A percentile compares a stretch with the other conserved stretches of the same genome.
phyloP scores from a whole-genome alignment of 768 basidiomycete genomes.

The Boletus coccyginus region DNA sequence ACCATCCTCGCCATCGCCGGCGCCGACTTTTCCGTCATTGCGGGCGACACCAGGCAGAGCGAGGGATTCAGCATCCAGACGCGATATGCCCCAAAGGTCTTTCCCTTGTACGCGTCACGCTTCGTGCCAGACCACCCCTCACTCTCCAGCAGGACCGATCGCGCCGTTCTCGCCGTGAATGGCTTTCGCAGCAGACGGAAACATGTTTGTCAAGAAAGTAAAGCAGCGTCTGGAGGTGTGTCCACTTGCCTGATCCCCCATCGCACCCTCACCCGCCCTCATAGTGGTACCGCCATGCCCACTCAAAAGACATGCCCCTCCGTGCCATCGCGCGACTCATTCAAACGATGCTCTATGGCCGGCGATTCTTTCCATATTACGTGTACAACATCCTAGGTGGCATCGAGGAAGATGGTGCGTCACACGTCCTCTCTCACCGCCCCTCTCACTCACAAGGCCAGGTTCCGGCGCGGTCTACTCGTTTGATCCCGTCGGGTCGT shows the following conservation, averaged over 20 bases:
- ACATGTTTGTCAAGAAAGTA: constrained; percentile 96
- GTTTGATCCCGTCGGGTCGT: constrained; percentile 98
- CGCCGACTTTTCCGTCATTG: constrained; percentile 89
- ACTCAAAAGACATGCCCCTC: constrained; percentile 96
- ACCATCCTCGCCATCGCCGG: constrained; percentile 97
- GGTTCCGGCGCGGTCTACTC: constrained; percentile 98
- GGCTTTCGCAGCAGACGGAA: constrained; percentile 97
- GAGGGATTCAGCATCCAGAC: constrained; percentile 99
- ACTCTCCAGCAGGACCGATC: constrained; percentile 67
- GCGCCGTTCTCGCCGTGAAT: constrained; percentile 90
- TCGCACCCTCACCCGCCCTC: background rate
- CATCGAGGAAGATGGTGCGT: constrained; percentile 92
- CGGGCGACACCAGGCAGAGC: constrained; percentile 94
- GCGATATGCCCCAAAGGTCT: constrained; percentile 94
- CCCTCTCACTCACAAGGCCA: constrained; percentile 30
- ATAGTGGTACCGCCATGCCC: constrained; percentile 97
- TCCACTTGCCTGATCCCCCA: constrained; percentile 8
- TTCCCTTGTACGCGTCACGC: constrained; percentile 68
- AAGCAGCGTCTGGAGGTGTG: constrained; percentile 92
- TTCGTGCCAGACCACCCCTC: background rate
- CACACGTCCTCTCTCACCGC: background rate
- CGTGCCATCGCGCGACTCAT: constrained; percentile 96
- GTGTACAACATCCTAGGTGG: constrained; percentile 96
- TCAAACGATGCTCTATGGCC: constrained; percentile 95
- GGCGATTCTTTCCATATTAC: constrained; percentile 98